A percentile compares a stretch with the other conserved stretches of the same genome.
Conservation (phyloP, 768 basidiomycete genomes). For the Cytidiella melzeri region DNA sequence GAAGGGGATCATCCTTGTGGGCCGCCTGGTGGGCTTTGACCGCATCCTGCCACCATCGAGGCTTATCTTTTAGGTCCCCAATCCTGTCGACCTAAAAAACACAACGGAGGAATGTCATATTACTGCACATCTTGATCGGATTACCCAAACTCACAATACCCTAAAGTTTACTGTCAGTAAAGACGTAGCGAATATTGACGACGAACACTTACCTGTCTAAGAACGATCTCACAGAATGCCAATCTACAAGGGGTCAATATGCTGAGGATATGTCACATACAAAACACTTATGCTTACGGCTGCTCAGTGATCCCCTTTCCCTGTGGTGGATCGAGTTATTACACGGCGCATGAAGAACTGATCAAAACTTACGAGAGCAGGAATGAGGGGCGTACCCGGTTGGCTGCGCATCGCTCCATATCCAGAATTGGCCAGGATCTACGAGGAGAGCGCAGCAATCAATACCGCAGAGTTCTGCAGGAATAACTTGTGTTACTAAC, state of each 20-base stretch:
- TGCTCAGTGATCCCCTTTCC: conserved; percentile 20
- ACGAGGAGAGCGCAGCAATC: too few species aligned
- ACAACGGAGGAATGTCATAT: too few species aligned
- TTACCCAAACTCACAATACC: too few species aligned
- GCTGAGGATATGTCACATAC: neutral
- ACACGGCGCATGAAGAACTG: neutral
- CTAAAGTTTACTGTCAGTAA: too few species aligned
- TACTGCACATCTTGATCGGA: too few species aligned
- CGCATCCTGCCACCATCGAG: conserved; percentile 15
- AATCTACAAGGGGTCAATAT: neutral
- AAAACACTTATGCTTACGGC: conserved; percentile 3
- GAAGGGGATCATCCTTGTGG: conserved; percentile 19
- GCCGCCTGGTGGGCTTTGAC: conserved; percentile 16
- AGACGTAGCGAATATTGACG: too few species aligned
- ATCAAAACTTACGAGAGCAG: conserved; percentile 10
- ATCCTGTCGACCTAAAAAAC: too few species aligned
- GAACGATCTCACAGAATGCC: conserved; percentile 20
- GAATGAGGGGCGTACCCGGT: conserved; percentile 10
- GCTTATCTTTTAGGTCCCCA: conserved; percentile 5
- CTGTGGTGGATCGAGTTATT: neutral
- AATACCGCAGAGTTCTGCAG: too few species aligned
- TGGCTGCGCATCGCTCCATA: too few species aligned
- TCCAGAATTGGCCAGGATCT: too few species aligned
- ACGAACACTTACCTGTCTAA: conserved; percentile 8
- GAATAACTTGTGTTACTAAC: too few species aligned